Conservation (phyloP, 805 yeast species). For the Peterozyma toletana region DNA sequence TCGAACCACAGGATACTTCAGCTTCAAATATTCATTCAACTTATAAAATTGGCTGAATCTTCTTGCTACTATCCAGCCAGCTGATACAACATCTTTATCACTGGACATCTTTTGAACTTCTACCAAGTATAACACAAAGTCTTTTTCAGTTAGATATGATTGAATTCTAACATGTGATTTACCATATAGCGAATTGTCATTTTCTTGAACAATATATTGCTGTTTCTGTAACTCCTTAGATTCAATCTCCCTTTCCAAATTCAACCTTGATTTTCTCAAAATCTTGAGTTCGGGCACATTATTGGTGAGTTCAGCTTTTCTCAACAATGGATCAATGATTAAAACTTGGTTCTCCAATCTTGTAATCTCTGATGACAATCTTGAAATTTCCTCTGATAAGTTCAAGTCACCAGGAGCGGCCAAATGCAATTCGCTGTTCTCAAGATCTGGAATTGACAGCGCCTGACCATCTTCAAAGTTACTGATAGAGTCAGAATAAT, state of each 20-base stretch:
- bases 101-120: slow-evolving; percentile 52
- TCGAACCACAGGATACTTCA: slow-evolving; percentile 41
- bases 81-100: slow-evolving; percentile 32
- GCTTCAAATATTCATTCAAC: slow-evolving; percentile 57
- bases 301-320: slow-evolving; percentile 81
- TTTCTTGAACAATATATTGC: slow-evolving; percentile 77
- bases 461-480: not conserved
- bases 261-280: slow-evolving; percentile 56
- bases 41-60: slow-evolving; percentile 79
- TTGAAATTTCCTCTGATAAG: slow-evolving; percentile 58
- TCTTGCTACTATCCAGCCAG: slow-evolving; percentile 89
- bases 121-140: slow-evolving; percentile 65
- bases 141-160: slow-evolving; percentile 44
- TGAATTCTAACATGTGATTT: slow-evolving; percentile 50
- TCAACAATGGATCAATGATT: slow-evolving; percentile 59
- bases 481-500: slow-evolving; percentile 9
- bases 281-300: slow-evolving; percentile 63
- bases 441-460: slow-evolving; percentile 4
- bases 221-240: slow-evolving; percentile 69
- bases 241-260: slow-evolving; percentile 67
- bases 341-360: slow-evolving; percentile 53
- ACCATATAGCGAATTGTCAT: slow-evolving; percentile 68
- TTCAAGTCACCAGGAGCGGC: slow-evolving; percentile 69
- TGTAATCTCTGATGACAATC: slow-evolving; percentile 50
- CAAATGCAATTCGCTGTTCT: slow-evolving; percentile 26